These are phyloP conservation scores for Fomitopsis pulvina DNA, from an alignment of 768 basidiomycete genomes.

Conservation along the genomic window DNA sequence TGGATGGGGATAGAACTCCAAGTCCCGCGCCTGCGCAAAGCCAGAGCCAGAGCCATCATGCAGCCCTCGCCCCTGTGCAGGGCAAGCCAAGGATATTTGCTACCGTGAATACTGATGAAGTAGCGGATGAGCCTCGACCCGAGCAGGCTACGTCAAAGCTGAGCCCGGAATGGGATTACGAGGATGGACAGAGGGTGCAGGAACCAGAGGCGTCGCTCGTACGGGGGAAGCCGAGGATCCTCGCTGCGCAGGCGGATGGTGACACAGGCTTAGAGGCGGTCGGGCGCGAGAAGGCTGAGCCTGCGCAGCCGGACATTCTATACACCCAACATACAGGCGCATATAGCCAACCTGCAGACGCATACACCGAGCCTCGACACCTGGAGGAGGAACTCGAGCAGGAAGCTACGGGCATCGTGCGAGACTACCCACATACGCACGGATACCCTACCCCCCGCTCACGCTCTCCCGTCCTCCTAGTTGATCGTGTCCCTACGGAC, in stretches of 20 bases:
- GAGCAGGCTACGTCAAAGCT: too few relatives aligned
- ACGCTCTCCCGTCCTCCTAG: conserved; percentile 10
- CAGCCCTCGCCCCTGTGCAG: conserved; percentile 1
- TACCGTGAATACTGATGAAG: too few relatives aligned
- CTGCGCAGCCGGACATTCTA: neutral
- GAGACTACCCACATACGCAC: conserved; percentile 1
- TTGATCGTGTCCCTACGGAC: neutral
- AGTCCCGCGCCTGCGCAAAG: neutral
- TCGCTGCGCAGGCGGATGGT: conserved; percentile 42
- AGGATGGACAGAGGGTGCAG: too few relatives aligned
- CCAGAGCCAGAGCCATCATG: too few relatives aligned
- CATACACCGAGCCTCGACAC: neutral
- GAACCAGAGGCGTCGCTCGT: conserved; percentile 8
- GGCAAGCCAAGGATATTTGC: too few relatives aligned
- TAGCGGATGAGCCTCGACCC: too few relatives aligned
- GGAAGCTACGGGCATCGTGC: neutral
- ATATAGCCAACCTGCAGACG: neutral
- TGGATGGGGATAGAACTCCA: neutral
- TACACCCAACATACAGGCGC: neutral
- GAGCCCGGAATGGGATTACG: neutral
- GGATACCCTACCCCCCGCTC: conserved; percentile 18
- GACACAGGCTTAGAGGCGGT: neutral
- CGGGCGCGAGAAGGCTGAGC: neutral
- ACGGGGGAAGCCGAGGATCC: conserved; percentile 55
- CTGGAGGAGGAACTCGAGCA: neutral